These are phyloP conservation scores for Aurinia saxatilis DNA, from an alignment of 345 rosid species.

Conservation along the genomic window DNA sequence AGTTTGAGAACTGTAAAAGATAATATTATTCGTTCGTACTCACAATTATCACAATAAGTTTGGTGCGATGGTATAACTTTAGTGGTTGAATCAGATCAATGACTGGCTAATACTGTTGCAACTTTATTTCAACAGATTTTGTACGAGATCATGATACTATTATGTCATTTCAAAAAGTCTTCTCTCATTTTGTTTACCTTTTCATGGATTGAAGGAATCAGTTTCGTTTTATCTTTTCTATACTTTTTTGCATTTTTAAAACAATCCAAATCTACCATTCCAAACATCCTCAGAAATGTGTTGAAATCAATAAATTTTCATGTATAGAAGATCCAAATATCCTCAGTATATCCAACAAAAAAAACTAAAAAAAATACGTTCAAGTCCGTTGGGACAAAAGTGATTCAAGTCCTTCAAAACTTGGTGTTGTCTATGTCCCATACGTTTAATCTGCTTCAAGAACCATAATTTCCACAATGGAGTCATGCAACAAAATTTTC, in stretches of 20 bases:
- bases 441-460: neutral
- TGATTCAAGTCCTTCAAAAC: neutral
- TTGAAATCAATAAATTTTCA: no score
- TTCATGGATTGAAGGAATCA: no score
- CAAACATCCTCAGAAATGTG: no score
- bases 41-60: slow-evolving; percentile 5
- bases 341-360: neutral
- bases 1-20: neutral
- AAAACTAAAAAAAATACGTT: neutral
- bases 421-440: neutral
- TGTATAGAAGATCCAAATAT: neutral
- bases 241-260: no score
- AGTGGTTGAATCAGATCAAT: slow-evolving; percentile 18
- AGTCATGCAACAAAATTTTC: slow-evolving; percentile 7
- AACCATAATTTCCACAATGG: neutral
- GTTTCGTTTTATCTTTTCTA: no score
- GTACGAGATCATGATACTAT: slow-evolving; percentile 5
- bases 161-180: neutral
- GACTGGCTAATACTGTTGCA: neutral
- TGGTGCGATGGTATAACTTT: slow-evolving; percentile 9
- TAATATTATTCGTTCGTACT: slow-evolving; percentile 28
- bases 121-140: slow-evolving; percentile 7
- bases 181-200: no score
- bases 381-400: neutral
- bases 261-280: no score